These are phyloP conservation scores for Brassica balearica DNA, from an alignment of 441 rosid genomes.

Conservation along the genomic window DNA sequence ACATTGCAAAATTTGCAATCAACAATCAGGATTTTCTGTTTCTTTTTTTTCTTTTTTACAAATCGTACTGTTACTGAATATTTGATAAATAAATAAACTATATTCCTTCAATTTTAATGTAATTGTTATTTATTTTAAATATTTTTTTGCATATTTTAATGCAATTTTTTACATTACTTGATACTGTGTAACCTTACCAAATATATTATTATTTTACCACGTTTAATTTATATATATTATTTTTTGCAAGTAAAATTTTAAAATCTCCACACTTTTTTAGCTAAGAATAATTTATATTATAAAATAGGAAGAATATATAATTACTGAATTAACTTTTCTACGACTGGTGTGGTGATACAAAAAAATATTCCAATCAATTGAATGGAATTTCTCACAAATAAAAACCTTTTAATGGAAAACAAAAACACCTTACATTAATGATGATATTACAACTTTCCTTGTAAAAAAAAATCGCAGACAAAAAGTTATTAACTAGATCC, in stretches of 20 bases:
- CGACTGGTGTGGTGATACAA: not conserved
- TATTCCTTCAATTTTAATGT: not conserved
- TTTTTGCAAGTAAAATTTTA: not conserved
- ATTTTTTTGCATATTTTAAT: too few species aligned
- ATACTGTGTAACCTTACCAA: too few species aligned
- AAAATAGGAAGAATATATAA: not conserved
- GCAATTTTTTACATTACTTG: too few species aligned
- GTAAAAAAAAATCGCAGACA: not conserved
- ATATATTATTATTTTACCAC: too few species aligned
- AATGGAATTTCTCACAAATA: not conserved
- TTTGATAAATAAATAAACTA: not conserved
- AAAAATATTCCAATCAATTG: not conserved
- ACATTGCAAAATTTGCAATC: not conserved
- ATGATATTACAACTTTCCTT: not conserved
- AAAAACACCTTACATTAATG: not conserved
- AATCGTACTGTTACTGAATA: not conserved
- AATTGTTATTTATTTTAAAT: too few species aligned
- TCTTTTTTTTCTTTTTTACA: too few species aligned
- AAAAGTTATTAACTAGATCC: not conserved
- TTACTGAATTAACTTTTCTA: not conserved
- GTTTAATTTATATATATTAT: too few species aligned
- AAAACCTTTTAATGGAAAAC: not conserved
- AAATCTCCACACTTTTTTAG: conserved; percentile 1
- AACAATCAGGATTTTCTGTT: too few species aligned
- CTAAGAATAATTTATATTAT: not conserved